These are phyloP conservation scores for Sarocladiaceae sp. DNA, from an alignment of 2,329 filamentous ascomycete species.

Conservation along the genomic window DNA sequence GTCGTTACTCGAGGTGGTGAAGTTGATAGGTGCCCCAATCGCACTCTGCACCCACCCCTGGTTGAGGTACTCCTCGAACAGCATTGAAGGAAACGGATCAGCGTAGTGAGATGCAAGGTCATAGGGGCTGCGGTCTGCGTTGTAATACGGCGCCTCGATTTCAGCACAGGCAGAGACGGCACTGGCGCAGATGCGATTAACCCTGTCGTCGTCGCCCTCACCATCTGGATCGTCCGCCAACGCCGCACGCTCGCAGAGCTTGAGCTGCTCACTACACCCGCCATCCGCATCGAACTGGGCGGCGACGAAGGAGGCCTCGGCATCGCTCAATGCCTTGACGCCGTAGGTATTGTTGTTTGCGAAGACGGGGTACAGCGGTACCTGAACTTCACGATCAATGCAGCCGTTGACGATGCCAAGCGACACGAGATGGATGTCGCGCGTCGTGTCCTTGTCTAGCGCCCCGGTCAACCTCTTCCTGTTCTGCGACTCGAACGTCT, in stretches of 20 bases:
- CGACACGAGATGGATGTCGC: conserved; percentile 38
- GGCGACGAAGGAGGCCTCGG: conserved; percentile 20
- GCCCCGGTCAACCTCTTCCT: conserved; percentile 37
- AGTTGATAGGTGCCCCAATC: conserved; percentile 11
- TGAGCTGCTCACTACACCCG: conserved; percentile 13
- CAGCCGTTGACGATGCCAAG: conserved; percentile 53
- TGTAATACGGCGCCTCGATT: conserved; percentile 14
- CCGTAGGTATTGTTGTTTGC: conserved; percentile 27
- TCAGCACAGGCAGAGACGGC: conserved; percentile 12
- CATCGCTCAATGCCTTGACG: conserved; percentile 23
- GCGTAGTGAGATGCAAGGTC: conserved; percentile 16
- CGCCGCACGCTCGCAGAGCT: conserved; percentile 15
- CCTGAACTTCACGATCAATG: conserved; percentile 37
- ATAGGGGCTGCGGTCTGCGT: conserved; percentile 15
- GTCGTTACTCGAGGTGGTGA: conserved; percentile 11
- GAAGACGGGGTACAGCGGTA: conserved; percentile 25
- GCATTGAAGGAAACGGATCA: conserved; percentile 14
- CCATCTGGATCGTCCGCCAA: conserved; percentile 15
- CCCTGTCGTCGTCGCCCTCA: conserved; percentile 11
- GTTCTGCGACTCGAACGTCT: conserved; percentile 53
- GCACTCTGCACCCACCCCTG: conserved; percentile 11
- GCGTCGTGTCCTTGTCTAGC: conserved; percentile 24
- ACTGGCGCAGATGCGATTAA: conserved; percentile 14
- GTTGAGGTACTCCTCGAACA: conserved; percentile 14
- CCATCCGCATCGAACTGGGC: conserved; percentile 17